These are phyloP conservation scores for Haplosporangium gracile DNA, from an alignment of 192 early-diverging fungal species.

Conservation along the genomic window DNA sequence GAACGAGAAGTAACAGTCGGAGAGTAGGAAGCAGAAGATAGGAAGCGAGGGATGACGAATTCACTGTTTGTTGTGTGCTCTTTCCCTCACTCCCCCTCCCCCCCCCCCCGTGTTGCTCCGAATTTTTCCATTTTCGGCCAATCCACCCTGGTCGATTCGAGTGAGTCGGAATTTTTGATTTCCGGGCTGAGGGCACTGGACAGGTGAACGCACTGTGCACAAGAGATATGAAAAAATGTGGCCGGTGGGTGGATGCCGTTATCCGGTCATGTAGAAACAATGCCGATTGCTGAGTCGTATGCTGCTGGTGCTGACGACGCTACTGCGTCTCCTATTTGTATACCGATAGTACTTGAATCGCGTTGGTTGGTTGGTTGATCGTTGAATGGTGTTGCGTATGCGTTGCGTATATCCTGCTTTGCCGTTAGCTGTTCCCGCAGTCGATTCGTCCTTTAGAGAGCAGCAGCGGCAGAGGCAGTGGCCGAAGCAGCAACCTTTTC, in stretches of 20 bases:
- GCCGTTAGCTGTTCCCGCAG: not conserved
- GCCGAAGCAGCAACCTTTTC: conserved; percentile 13
- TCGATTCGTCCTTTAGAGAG: conserved; percentile 20
- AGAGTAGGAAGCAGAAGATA: not conserved
- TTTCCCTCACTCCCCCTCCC: not conserved
- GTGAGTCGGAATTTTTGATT: not conserved
- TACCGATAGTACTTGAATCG: not conserved
- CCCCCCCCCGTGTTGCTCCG: not conserved
- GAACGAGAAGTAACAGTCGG: not conserved
- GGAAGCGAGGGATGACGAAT: not conserved
- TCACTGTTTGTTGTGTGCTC: not conserved
- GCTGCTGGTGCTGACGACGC: not conserved
- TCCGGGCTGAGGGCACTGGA: not conserved
- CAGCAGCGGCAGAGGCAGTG: conserved; percentile 18
- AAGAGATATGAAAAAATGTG: not conserved
- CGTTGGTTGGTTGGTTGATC: not conserved
- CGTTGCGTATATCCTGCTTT: not conserved
- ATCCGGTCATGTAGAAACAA: not conserved
- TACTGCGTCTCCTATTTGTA: not conserved
- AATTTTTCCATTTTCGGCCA: conserved; percentile 12
- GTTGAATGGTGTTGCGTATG: not conserved
- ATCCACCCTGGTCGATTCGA: not conserved
- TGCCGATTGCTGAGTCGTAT: no score
- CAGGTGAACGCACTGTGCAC: not conserved
- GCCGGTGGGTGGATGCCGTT: not conserved